A percentile compares a stretch with the other conserved stretches of the same genome.
Evolutionary conservation across 768 basidiomycete species (phyloP).

Genomic region (Gautieria morchelliformis): DNA sequence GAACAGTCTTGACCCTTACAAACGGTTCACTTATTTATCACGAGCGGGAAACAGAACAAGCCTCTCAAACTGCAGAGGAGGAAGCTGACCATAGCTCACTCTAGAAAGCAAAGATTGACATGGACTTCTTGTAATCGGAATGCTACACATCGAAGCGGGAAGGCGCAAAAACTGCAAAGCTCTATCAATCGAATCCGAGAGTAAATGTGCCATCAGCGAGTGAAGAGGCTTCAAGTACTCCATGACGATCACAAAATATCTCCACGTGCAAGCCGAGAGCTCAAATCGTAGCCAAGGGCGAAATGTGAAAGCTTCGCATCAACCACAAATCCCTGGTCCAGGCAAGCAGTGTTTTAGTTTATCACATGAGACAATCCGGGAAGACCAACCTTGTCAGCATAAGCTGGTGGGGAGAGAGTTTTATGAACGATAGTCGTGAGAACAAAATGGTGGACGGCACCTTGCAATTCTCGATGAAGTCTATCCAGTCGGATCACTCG

Average conservation of each 20-base stretch:
- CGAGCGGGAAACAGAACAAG: no score
- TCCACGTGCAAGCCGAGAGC: not conserved
- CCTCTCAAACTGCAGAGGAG: no score
- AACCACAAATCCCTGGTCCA: constrained; percentile 41
- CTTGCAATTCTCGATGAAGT: constrained; percentile 53
- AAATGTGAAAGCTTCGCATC: constrained; percentile 76
- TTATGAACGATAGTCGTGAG: not conserved
- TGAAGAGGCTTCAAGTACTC: not conserved
- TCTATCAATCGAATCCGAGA: no score
- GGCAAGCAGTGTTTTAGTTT: constrained; percentile 11
- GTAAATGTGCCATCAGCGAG: not conserved
- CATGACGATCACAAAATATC: not conserved
- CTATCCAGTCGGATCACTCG: constrained; percentile 60
- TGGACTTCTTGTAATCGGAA: no score
- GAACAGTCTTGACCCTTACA: no score
- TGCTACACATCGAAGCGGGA: no score
- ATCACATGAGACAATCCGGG: not conserved
- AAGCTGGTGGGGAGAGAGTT: constrained; percentile 16
- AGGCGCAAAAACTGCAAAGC: no score
- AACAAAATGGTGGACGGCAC: constrained; percentile 31
- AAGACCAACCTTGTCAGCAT: constrained; percentile 10
- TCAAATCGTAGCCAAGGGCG: constrained; percentile 56
- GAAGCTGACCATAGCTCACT: no score
- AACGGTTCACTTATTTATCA: no score
- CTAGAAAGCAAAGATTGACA: no score